Evolutionary conservation across 1,139 yeast species (phyloP), one percentile per base, ranked within the genome.

Genomic region (Pneumocystis wakefieldiae): DNA sequence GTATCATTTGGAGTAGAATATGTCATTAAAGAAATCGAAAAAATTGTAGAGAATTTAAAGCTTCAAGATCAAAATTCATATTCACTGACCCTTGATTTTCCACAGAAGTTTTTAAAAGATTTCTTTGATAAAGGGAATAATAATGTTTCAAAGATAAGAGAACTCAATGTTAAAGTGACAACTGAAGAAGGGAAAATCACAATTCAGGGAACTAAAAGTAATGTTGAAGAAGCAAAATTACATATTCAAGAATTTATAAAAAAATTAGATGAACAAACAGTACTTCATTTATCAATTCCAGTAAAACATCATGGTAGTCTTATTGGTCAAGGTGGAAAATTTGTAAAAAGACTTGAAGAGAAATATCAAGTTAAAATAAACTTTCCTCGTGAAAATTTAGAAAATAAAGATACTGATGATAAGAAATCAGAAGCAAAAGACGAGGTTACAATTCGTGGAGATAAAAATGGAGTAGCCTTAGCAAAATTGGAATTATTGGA

Each of bases 71-170:
- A 83, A 36, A 81, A 84, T 66, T 81, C 81, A 62, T 87, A 81
- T 74, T 75, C 78, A 62, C 74, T 83, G 29, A 76, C 80, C 57
- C 75, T 83, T 68, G 78, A 77, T 59, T 84, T 89, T 71, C 95
- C 97, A 66, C 75, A 83, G 1, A 77, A 80, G 64, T 81, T 83
- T 61, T 78, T 91, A 66, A 81, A 94, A 58, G 84, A 95, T 74
- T 79, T 94, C 64, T 89, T 94, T 73, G 99, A 98, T 69, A 87
- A 86, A 73, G 87, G 83, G 67, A 98, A 98, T 65, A 76, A 87
- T 59, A 83, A 84, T 72, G 76, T 92, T 72, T 81, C 82, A 69
- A 77, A 82, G 63, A 75, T 89, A 68, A 81, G 86, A 69, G 89
- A 87, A 72, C 89, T 79, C 70, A 91, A 85, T 61, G 90, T 88